Evolutionary conservation across 140 eudicot genomes (phyloP).

Genomic region (Erigeron philadelphicus): DNA sequence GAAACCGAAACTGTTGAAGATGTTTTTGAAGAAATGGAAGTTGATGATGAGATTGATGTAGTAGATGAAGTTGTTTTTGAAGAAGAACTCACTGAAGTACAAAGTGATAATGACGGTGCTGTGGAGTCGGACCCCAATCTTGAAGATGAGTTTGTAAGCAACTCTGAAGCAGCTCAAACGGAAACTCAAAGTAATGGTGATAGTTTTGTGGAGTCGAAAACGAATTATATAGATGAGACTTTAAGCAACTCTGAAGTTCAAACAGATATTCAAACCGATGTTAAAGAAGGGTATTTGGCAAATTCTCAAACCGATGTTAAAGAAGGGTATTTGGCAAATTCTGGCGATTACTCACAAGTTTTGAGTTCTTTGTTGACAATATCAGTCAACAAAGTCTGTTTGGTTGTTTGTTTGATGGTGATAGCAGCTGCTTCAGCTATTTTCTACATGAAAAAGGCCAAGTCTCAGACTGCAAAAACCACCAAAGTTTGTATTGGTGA

Average conservation of each 20-base stretch:
- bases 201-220: conserved; percentile 2
- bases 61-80: conserved; percentile 21
- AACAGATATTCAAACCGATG: conserved; percentile 7
- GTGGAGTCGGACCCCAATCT: background rate
- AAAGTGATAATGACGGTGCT: background rate
- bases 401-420: conserved; percentile 27
- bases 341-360: conserved; percentile 23
- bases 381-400: conserved; percentile 21
- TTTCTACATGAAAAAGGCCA: conserved; percentile 29
- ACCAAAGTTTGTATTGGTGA: conserved; percentile 29
- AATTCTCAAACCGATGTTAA: conserved; percentile 7
- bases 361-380: background rate
- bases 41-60: conserved; percentile 16
- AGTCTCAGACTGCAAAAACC: background rate
- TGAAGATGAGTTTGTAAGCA: conserved; percentile 21
- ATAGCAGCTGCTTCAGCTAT: conserved; percentile 30
- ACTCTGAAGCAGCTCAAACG: conserved; percentile 12
- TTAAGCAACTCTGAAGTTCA: conserved; percentile 12
- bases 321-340: background rate
- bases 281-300: background rate
- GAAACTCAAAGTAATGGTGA: background rate
- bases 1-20: conserved; percentile 22
- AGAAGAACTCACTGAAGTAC: conserved; percentile 14
- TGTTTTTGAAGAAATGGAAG: conserved; percentile 21
- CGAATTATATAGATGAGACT: conserved; percentile 16